Evolutionary conservation across 495 filamentous ascomycete genomes (phyloP), one percentile per base, ranked within the genome.

Genomic region (Penicillium pulvis): DNA sequence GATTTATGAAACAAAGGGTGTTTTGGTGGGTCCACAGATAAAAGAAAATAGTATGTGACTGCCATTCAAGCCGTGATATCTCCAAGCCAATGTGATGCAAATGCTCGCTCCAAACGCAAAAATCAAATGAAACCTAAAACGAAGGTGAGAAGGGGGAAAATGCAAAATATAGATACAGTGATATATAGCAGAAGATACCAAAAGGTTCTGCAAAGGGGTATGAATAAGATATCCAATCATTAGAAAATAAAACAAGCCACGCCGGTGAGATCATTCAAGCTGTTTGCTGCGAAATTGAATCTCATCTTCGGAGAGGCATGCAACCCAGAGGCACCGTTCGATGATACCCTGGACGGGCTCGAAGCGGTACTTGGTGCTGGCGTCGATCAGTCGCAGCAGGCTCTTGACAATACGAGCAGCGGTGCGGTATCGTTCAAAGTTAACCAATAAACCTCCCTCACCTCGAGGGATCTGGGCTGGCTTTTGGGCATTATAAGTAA

Each of bases 401-500:
- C 86, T 93, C 79, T 99, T 98, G 57, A 98, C 90, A 57, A 98
- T 91, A n/a, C 84, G 82, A 2, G 95, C 95, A 26, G 92, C 86
- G 17, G 89, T 92, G 28, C 93, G 89, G 68, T 92, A 93, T 55
- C 92, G 86, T 74, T 98, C 95, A 69, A 98, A 98, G 69, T 99
- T 99, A 58, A 98, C 85, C 50, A 99, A 75, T 28, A 90, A 84
- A 60, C 91, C 89, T 24, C 78, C 77, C 20, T 70, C 63, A 16
- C 81, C 82, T 14, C 83, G 83, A 53, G 83, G 79, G 59, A 85
- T 64, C 76, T 89, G 55, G 66, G 88, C 79, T 16, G 93, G 93
- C 64, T 95, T 89, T 71, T 97, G 92, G 0, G 90, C 85, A 70
- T 98, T 99, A 73, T 92, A 95, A 35, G 96, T 90, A n/a, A 99